phyloP scores from a whole-genome alignment of 345 rosid species.

The Boechera divaricarpa region DNA sequence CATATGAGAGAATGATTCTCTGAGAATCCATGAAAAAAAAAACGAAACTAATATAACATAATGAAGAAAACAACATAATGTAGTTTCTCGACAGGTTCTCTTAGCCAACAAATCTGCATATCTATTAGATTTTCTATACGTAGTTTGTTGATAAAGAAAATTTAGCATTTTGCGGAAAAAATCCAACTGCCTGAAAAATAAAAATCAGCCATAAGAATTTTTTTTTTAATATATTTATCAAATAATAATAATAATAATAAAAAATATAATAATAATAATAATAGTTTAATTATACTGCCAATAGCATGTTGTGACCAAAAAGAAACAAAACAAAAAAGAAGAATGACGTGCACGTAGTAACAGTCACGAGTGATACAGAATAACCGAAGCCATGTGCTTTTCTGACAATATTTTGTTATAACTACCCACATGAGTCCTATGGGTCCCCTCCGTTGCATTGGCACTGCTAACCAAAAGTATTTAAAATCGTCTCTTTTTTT shows the following conservation, averaged over 20 bases:
- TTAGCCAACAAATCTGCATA: slow-evolving; percentile 6
- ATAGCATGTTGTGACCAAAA: slow-evolving; percentile 22
- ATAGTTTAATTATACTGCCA: slow-evolving; percentile 2
- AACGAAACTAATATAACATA: too few species aligned
- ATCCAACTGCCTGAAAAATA: background rate
- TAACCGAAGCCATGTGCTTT: slow-evolving; percentile 46
- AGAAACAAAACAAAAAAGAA: slow-evolving; percentile 12
- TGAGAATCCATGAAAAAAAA: background rate
- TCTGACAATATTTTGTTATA: slow-evolving; percentile 39
- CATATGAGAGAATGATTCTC: background rate
- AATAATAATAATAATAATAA: background rate
- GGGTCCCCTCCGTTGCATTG: background rate
- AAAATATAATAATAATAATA: background rate
- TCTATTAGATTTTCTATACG: slow-evolving; percentile 9
- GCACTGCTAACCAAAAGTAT: background rate
- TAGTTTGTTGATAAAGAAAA: slow-evolving; percentile 27
- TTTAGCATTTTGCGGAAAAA: slow-evolving; percentile 23
- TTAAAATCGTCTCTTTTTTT: background rate
- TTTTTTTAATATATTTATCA: background rate
- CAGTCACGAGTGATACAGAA: slow-evolving; percentile 44
- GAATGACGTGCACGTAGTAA: slow-evolving; percentile 43
- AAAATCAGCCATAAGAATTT: background rate
- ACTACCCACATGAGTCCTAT: slow-evolving; percentile 38
- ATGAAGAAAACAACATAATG: too few species aligned
- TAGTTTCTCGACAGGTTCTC: slow-evolving; percentile 2